Evolutionary conservation across 176 grass and related monocot species (phyloP), one percentile per base, ranked within the genome.

Genomic region (Oryza nivara): DNA sequence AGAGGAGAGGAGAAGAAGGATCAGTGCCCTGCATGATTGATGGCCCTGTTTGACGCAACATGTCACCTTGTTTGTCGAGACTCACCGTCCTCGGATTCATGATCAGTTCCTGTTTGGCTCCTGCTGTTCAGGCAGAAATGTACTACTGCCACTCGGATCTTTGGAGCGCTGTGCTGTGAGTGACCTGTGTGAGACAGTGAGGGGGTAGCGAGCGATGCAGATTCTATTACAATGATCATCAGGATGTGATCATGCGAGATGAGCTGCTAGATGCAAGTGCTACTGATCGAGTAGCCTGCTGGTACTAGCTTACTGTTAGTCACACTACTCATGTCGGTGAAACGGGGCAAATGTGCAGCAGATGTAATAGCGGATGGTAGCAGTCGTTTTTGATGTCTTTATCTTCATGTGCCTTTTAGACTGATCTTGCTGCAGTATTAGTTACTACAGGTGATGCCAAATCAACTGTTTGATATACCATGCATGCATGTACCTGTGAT

Each of bases 11-110:
- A 43, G 73, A 30, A 68, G 74, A 89, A 80, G 61, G 54, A 80
- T 84, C 75, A 58, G 52, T 72, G 54, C 54, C 49, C 5, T 58
- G 75, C 68, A 46, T 76, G 76, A 85, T 86, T 30, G 68, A 79
- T 34, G 75, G 28, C 52, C 8, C 67, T 78, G 74, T 65, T 66
- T 19, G 86, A 85, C 22, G 12, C 54, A 85, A 77, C 83, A 15
- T 51, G 88, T 72, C 82, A 10, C 41, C 13, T 73, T 54, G 56
- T 65, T 73, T 66, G 67, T 56, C 70, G 14, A 25, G 17, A 20
- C 76, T 16, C 44, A 30, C 66, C 74, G 60, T 86, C 79, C 79
- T 90, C 84, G 68, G 58, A 86, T 83, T 73, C 88, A 58, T 19
- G 1, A 41, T 32, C 26, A 11, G 35, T 51, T 43, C 26, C 72